Evolutionary conservation across 495 filamentous ascomycete genomes (phyloP), one percentile per base, ranked within the genome.

Genomic region (Neurospora terricola): DNA sequence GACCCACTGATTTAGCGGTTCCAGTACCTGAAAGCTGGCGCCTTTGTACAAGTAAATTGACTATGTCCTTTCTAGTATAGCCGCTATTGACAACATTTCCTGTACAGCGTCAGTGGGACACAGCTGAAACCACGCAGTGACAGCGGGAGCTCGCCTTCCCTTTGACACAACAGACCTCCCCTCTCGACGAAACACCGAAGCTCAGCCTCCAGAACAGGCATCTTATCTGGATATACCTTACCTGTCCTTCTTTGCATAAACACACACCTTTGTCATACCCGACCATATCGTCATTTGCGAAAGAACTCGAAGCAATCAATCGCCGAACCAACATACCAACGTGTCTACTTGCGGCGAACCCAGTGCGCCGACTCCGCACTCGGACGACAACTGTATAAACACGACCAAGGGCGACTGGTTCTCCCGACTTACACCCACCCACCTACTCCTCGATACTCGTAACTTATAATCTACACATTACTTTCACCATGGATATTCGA

Each of bases 401-500:
- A 39, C 59, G 1, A 37, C 68, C 37, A 38, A 59, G 23, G 38
- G 16, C 70, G 30, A 42, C 43, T 72, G 70, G 40, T 54, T 27
- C 70, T 43, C 42, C 69, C 30, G 16, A 43, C 10, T 43, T 34
- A 59, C 34, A 72, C 7, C 16, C 42, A 36, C 38, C 66, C 27
- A 34, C 18, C 11, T 70, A 12, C 4, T 7, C 45, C 45, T 27
- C 45, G 21, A 59, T 59, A 27, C 48, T 14, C 48, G 21, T 59
- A 59, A 59, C 48, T 14, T 30, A 38, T 38, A 38, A 45, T 14
- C 7, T 30, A 34, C 37, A 38, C 48, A 70, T 1, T 7, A 38
- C 54, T 16, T 14, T 12, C 73, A 68, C 11, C 43, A 84, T 84
- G 82, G 81, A 84, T 75, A 69, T 80, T 69, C 79, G 82, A 74